Conservation (phyloP, 2,329 filamentous ascomycete genomes). For the Fusarium anthophilum region DNA sequence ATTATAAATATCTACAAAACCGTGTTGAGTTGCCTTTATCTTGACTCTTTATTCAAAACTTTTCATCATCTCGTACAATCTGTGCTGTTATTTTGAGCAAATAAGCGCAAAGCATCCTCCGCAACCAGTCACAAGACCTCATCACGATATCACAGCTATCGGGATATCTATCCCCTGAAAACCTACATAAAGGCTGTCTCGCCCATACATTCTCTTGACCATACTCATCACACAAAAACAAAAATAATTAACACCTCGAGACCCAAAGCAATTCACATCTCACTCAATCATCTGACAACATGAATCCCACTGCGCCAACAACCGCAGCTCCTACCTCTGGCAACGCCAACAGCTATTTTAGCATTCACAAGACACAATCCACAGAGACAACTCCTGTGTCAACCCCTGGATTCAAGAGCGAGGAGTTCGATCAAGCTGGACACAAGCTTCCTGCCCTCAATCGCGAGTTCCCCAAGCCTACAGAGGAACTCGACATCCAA, state of each 20-base stretch:
- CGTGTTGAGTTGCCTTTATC: neutral
- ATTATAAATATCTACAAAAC: slow-evolving; percentile 27
- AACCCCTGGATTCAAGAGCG: slow-evolving; percentile 32
- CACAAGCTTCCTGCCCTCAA: slow-evolving; percentile 48
- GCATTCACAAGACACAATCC: slow-evolving; percentile 33
- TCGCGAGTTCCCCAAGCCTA: slow-evolving; percentile 54
- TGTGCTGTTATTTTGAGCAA: slow-evolving; percentile 3
- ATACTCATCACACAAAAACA: neutral
- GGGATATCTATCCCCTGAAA: neutral
- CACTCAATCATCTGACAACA: slow-evolving; percentile 3
- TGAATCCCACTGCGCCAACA: slow-evolving; percentile 18
- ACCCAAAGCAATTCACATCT: neutral
- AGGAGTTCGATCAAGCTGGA: slow-evolving; percentile 17
- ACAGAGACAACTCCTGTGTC: slow-evolving; percentile 35
- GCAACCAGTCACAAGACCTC: neutral
- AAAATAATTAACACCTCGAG: neutral
- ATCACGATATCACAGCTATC: neutral
- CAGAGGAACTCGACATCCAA: slow-evolving; percentile 51
- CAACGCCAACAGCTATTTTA: slow-evolving; percentile 33
- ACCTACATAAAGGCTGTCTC: neutral
- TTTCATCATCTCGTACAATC: neutral
- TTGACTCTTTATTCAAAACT: neutral
- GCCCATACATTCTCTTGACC: neutral
- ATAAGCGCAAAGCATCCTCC: neutral
- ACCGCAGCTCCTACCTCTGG: slow-evolving; percentile 20